These are phyloP conservation scores for Populus euphratica DNA, from an alignment of 345 rosid species.

Conservation along the genomic window DNA sequence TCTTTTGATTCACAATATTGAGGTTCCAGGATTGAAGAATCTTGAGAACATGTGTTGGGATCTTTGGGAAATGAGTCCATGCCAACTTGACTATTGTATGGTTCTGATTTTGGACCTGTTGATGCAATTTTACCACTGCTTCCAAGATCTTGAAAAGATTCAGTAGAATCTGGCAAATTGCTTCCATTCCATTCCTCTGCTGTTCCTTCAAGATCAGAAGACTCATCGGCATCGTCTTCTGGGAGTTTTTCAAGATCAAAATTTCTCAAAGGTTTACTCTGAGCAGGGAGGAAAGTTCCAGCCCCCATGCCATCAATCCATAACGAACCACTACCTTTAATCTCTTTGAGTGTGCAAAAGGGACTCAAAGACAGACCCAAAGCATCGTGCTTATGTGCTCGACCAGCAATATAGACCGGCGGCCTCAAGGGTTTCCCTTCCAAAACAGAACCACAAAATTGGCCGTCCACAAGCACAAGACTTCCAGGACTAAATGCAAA, in stretches of 20 bases:
- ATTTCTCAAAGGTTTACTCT: neutral
- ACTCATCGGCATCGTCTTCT: neutral
- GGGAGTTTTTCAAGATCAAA: neutral
- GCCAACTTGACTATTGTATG: neutral
- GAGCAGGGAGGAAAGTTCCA: neutral
- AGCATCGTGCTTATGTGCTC: neutral
- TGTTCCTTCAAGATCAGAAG: neutral
- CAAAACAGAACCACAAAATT: neutral
- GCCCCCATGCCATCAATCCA: neutral
- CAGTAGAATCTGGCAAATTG: neutral
- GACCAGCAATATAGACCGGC: slow-evolving; percentile 1
- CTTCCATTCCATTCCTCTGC: neutral
- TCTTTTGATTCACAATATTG: neutral
- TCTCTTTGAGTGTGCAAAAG: neutral
- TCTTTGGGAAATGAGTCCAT: neutral
- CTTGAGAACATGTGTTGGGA: neutral
- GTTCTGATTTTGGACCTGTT: neutral
- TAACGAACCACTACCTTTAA: neutral
- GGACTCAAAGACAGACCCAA: neutral
- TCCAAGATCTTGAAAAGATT: neutral
- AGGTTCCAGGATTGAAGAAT: neutral
- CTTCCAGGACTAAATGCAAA: neutral
- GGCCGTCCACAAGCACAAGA: slow-evolving; percentile 4
- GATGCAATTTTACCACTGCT: neutral
- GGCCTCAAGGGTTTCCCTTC: slow-evolving; percentile 8